Percentiles rank a stretch among this genome's conserved stretches.
These are phyloP conservation scores for Globisporangium perplexum DNA, from an alignment of 352 stramenopile genomes.

Conservation along the genomic window DNA sequence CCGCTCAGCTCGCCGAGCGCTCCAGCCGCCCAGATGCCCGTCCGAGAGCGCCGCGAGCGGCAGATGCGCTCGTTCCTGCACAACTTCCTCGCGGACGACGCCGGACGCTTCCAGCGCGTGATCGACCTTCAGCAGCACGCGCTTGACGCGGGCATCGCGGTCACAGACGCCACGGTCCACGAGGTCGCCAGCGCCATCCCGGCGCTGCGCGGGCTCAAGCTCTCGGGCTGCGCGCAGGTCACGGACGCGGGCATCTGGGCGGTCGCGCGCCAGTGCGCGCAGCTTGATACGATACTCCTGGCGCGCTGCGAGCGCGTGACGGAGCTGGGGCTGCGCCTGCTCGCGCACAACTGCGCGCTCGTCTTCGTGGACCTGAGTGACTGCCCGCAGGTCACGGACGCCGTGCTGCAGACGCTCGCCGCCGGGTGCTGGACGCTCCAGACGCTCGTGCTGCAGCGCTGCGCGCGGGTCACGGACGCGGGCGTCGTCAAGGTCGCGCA, in stretches of 20 bases:
- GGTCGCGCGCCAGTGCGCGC: conserved; percentile 71
- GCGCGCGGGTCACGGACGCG: conserved; percentile 69
- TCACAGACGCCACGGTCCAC: conserved; percentile 90
- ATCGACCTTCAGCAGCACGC: conserved; percentile 86
- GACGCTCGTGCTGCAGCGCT: conserved; percentile 80
- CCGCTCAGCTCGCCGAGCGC: conserved; percentile 1
- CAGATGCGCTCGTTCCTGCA: conserved; percentile 88
- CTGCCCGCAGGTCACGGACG: conserved; percentile 83
- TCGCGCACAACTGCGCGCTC: conserved; percentile 86
- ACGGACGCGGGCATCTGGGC: conserved; percentile 88
- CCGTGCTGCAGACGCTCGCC: conserved; percentile 77
- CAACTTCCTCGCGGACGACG: conserved; percentile 87
- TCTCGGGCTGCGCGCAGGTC: conserved; percentile 65
- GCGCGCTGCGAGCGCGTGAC: conserved; percentile 76
- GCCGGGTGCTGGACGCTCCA: conserved; percentile 85
- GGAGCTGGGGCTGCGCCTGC: conserved; percentile 82
- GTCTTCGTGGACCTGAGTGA: conserved; percentile 79
- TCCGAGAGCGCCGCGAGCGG: conserved; percentile 59
- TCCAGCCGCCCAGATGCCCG: conserved; percentile 14
- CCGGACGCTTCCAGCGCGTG: conserved; percentile 56
- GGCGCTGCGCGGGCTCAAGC: conserved; percentile 49
- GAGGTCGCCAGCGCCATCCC: conserved; percentile 82
- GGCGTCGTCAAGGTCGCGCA: conserved; percentile 86
- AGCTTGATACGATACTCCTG: conserved; percentile 74
- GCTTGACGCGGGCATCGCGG: conserved; percentile 74